phyloP scores from a whole-genome alignment of 441 rosid genomes.

The Arabidopsis hybrid region DNA sequence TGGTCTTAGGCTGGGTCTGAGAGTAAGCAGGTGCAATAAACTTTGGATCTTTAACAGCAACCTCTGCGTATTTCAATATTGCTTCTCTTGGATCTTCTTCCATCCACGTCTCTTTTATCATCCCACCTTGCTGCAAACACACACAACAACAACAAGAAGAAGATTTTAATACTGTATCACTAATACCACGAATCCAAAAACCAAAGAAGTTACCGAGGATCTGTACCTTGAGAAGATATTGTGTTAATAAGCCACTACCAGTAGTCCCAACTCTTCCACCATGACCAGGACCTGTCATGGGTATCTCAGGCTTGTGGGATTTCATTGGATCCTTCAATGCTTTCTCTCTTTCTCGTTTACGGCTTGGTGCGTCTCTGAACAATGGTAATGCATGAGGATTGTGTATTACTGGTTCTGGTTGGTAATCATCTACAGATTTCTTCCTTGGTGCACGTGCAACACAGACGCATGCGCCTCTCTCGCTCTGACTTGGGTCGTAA shows the following conservation, averaged over 20 bases:
- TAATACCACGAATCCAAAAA: neutral
- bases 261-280: constrained; percentile 96
- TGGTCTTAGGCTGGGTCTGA: constrained; percentile 84
- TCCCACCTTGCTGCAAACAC: constrained; percentile 93
- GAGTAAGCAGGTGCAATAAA: constrained; percentile 97
- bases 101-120: constrained; percentile 99
- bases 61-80: constrained; percentile 90
- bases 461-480: constrained; percentile 96
- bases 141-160: too few relatives aligned
- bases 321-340: constrained; percentile 86
- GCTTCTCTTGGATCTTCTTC: constrained; percentile 99
- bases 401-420: constrained; percentile 85
- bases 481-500: constrained; percentile 86
- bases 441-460: constrained; percentile 97
- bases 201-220: constrained; percentile 2
- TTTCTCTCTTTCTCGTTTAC: constrained; percentile 93
- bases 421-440: constrained; percentile 93
- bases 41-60: constrained; percentile 91
- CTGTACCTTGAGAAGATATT: constrained; percentile 90
- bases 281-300: constrained; percentile 91
- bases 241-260: constrained; percentile 92
- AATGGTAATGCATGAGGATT: constrained; percentile 96
- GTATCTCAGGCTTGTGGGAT: constrained; percentile 94
- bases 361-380: constrained; percentile 98
- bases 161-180: neutral